These are phyloP conservation scores for Enterocytospora artemiae DNA, from an alignment of 371 early-diverging fungal species.

Conservation along the genomic window DNA sequence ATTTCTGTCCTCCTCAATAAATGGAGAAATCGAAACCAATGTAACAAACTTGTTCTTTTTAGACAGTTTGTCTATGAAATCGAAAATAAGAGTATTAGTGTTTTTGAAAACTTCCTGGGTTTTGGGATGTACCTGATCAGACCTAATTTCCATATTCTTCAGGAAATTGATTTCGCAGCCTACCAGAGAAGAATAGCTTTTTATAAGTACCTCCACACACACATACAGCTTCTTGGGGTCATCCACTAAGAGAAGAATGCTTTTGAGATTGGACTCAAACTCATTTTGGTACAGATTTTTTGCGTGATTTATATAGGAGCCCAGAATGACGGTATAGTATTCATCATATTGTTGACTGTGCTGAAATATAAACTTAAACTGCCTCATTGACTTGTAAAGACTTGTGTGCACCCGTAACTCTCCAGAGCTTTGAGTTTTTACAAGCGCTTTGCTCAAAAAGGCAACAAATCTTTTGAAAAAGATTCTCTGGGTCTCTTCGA, in stretches of 20 bases:
- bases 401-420: constrained; percentile 39
- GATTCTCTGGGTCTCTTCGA: constrained; percentile 12
- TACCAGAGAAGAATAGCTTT: constrained; percentile 26
- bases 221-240: constrained; percentile 21
- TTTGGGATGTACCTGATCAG: not conserved
- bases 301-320: constrained; percentile 20
- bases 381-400: constrained; percentile 29
- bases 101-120: constrained; percentile 25
- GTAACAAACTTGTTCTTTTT: constrained; percentile 13
- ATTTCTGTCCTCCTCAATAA: constrained; percentile 6
- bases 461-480: constrained; percentile 44
- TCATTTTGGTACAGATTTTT: constrained; percentile 34
- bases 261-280: constrained; percentile 26
- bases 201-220: constrained; percentile 16
- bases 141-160: constrained; percentile 8
- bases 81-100: constrained; percentile 6
- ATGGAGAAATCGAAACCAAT: constrained; percentile 17
- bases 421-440: constrained; percentile 4
- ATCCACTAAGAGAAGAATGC: constrained; percentile 5
- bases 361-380: constrained; percentile 29
- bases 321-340: constrained; percentile 18
- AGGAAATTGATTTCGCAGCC: constrained; percentile 32
- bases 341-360: constrained; percentile 20
- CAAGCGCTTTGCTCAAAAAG: constrained; percentile 19
- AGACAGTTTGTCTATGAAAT: constrained; percentile 40